Percentiles rank a stretch among this genome's conserved stretches.
phyloP scores from a whole-genome alignment of 805 yeast genomes.

The Candida yuanshanica region DNA sequence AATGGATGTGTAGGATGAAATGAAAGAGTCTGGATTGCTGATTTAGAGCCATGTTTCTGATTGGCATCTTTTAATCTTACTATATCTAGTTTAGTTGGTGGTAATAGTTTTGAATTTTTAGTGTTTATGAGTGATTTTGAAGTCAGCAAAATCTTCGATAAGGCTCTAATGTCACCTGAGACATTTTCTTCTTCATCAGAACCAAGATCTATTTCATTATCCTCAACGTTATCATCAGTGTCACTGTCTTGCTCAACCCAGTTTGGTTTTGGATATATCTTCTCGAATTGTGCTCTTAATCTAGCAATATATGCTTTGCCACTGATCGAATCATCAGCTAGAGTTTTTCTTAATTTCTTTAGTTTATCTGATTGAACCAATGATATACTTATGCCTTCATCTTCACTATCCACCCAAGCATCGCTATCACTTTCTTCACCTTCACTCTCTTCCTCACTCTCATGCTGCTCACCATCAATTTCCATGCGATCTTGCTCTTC shows the following conservation, averaged over 20 bases:
- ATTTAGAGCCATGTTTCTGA: conserved; percentile 54
- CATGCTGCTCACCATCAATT: conserved; percentile 10
- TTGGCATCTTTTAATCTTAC: conserved; percentile 87
- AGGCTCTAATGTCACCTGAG: conserved; percentile 36
- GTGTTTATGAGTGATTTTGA: conserved; percentile 35
- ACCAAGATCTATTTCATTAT: conserved; percentile 17
- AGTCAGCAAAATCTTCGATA: conserved; percentile 31
- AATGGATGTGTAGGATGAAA: conserved; percentile 86
- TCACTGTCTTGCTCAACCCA: conserved; percentile 52
- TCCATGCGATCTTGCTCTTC: conserved; percentile 12
- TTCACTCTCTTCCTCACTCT: conserved; percentile 26
- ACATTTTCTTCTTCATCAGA: conserved; percentile 25
- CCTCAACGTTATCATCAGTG: conserved; percentile 24
- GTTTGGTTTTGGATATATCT: conserved; percentile 74
- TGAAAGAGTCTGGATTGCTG: conserved; percentile 79
- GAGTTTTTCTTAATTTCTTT: conserved; percentile 64
- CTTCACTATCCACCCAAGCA: conserved; percentile 91
- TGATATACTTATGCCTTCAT: conserved; percentile 64
- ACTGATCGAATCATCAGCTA: conserved; percentile 43
- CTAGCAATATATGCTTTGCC: conserved; percentile 61
- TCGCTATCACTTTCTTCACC: conserved; percentile 31
- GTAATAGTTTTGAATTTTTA: conserved; percentile 47
- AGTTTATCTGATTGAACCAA: conserved; percentile 52
- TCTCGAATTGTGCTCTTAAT: conserved; percentile 64
- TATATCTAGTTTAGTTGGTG: conserved; percentile 68